Conservation (phyloP, 2,329 filamentous ascomycete species). For the Hypoxylon rubiginosum region DNA sequence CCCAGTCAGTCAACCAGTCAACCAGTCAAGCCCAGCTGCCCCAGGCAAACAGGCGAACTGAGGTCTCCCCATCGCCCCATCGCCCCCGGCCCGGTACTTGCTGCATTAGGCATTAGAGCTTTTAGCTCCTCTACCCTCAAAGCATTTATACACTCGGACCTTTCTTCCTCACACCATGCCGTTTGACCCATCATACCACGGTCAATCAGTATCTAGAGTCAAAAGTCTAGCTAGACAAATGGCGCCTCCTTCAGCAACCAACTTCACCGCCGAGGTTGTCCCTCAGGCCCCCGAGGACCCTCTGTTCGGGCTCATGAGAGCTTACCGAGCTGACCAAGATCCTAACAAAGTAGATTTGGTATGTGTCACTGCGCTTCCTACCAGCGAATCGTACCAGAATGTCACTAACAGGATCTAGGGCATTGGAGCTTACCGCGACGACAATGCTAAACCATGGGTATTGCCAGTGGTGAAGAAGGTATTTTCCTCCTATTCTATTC, state of each 20-base stretch:
- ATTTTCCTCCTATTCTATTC: conserved; percentile 47
- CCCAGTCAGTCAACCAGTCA: neutral
- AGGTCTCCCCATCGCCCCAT: neutral
- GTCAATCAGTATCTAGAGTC: conserved; percentile 65
- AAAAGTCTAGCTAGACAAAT: conserved; percentile 78
- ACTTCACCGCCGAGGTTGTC: conserved; percentile 81
- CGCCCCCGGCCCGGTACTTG: conserved; percentile 8
- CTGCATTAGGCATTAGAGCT: conserved; percentile 8
- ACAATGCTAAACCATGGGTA: conserved; percentile 97
- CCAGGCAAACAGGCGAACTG: conserved; percentile 1
- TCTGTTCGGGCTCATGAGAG: conserved; percentile 91
- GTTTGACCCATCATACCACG: conserved; percentile 60
- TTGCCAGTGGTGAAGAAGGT: conserved; percentile 97
- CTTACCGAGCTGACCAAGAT: conserved; percentile 83
- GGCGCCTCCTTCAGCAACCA: conserved; percentile 71
- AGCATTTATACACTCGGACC: conserved; percentile 20
- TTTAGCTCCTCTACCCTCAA: neutral
- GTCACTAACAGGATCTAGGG: conserved; percentile 58
- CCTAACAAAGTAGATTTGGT: conserved; percentile 93
- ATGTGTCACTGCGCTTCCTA: conserved; percentile 51
- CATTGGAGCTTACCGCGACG: conserved; percentile 93
- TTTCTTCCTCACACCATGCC: conserved; percentile 53
- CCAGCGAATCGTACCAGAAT: conserved; percentile 20
- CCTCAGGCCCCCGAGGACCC: conserved; percentile 95
- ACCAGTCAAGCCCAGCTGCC: too few relatives aligned